Evolutionary conservation across 768 basidiomycete species (phyloP), one percentile per base, ranked within the genome.

Genomic region (Udeniomyces megalosporus): DNA sequence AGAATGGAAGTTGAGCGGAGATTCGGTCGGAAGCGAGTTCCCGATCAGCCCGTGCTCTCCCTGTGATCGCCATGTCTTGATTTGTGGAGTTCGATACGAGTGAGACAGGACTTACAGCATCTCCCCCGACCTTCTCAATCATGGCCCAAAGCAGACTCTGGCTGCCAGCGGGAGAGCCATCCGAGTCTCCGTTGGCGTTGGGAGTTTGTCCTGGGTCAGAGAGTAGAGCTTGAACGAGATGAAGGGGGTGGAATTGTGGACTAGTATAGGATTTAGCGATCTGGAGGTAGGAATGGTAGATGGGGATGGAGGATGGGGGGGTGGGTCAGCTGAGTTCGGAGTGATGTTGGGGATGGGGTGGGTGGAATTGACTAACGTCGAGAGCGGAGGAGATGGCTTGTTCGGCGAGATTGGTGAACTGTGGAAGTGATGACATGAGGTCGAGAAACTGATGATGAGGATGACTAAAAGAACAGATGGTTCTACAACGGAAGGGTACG

Each of bases 121-220:
- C 89, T 29, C 86, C 89, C 4, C 92, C 91, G 24, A 86, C 85
- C 71, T 83, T 82, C 64, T 84, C 80, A 38, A 92, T 79, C 2
- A 88, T 84, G 4, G 84, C 83, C 4, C 80, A 75, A 69, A 96
- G 87, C 17, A 95, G 77, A 12, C 86, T 82, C 49, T 59, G 58
- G 6, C 22, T n/a, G 31, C 58, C 62, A 11, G 48, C 35, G 34
- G 56, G 17, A 6, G 56, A 46, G 1, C 56, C 55, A 44, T 63
- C 62, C 24, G 56, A 28, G 11, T 46, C n/a, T 26, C 49, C 56
- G 32, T 63, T 57, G 29, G 56, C 56, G 55, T 63, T 61, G 22
- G 52, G 44, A 1, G 28, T 24, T 29, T 61, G 60, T 8, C 55
- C 55, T 1, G 60, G 60, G 11, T 61, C 60, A 7, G 50, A 42